Conservation (phyloP, 148 eudicot genomes). For the Oxyria digyna region DNA sequence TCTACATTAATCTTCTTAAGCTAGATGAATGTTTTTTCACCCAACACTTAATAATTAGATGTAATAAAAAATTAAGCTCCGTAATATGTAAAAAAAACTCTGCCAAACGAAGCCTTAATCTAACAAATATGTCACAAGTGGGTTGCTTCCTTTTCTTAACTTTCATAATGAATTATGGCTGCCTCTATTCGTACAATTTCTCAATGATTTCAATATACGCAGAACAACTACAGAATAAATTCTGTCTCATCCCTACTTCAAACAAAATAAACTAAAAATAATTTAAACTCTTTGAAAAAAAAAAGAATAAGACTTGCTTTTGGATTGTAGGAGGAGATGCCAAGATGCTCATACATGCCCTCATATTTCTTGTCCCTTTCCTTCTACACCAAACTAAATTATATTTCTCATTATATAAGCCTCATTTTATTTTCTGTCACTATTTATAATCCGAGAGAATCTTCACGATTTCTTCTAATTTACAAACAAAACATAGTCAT, state of each 20-base stretch:
- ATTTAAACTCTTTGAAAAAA: not conserved
- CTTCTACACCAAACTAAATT: not conserved
- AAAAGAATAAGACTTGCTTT: not conserved
- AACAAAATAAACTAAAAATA: not conserved
- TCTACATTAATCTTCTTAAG: too few relatives aligned
- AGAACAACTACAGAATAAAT: not conserved
- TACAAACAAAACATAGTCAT: too few relatives aligned
- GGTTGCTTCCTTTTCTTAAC: not conserved
- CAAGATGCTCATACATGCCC: too few relatives aligned
- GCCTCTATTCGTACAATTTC: not conserved
- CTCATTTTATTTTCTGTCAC: too few relatives aligned
- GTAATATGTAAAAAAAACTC: too few relatives aligned
- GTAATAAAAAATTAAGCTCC: too few relatives aligned
- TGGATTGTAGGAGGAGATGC: slow-evolving; percentile 1
- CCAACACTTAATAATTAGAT: too few relatives aligned
- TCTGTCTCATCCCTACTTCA: not conserved
- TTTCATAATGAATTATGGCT: not conserved
- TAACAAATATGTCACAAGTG: not conserved
- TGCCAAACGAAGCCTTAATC: too few relatives aligned
- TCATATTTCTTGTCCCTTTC: slow-evolving; percentile 3
- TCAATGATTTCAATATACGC: not conserved
- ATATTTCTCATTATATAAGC: not conserved
- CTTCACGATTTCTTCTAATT: too few relatives aligned
- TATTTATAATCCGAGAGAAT: too few relatives aligned
- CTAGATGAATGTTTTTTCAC: too few relatives aligned